These are phyloP conservation scores for Penicillium thymicola DNA, from an alignment of 2,329 filamentous ascomycete species.

Conservation along the genomic window DNA sequence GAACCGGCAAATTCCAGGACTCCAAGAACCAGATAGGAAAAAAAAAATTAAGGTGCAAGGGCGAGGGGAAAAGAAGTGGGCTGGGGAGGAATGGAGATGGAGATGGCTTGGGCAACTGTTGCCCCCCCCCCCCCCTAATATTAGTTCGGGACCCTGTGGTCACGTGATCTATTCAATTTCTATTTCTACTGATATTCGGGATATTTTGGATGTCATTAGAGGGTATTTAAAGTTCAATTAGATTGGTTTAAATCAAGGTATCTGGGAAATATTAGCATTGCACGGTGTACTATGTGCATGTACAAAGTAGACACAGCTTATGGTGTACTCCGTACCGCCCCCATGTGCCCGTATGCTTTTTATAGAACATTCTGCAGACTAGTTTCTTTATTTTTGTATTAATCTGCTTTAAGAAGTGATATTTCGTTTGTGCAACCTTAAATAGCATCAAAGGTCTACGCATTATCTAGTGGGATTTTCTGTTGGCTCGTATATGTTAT, in stretches of 20 bases:
- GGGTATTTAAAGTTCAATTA: background rate
- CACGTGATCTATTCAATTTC: constrained; percentile 9
- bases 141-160: constrained; percentile 6
- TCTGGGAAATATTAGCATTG: background rate
- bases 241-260: background rate
- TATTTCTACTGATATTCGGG: background rate
- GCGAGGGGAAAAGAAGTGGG: constrained; percentile 14
- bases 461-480: background rate
- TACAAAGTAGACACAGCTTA: background rate
- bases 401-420: background rate
- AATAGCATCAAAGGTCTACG: background rate
- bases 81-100: constrained; percentile 23
- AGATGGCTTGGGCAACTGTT: constrained; percentile 29
- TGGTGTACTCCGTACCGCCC: background rate
- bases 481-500: too few species aligned
- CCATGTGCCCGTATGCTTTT: constrained; percentile 4
- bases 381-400: background rate
- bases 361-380: constrained; percentile 4
- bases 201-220: background rate
- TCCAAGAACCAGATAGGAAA: constrained; percentile 1
- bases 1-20: background rate
- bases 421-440: background rate
- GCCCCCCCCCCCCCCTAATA: constrained; percentile 29
- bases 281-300: background rate
- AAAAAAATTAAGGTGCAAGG: constrained; percentile 15